Conservation (phyloP, 2,329 filamentous ascomycete genomes). For the Alternaria solani region DNA sequence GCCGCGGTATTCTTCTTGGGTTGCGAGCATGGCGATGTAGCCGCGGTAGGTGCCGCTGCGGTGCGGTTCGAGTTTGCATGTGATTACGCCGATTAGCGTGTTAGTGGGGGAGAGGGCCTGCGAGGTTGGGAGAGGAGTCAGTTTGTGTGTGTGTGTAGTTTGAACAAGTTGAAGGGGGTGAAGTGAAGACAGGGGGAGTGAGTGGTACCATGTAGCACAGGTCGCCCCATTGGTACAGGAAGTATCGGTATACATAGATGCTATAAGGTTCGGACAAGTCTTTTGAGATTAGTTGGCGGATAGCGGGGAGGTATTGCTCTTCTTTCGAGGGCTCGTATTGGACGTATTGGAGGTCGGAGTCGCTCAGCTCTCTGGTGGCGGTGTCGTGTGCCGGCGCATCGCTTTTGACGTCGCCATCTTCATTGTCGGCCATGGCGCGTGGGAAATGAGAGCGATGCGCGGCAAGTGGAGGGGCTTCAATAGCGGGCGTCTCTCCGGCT, state of each 20-base stretch:
- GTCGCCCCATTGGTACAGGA: constrained; percentile 96
- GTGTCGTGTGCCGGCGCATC: background rate
- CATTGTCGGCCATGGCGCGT: constrained; percentile 13
- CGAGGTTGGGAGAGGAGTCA: constrained; percentile 32
- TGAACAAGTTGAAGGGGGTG: background rate
- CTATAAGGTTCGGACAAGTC: constrained; percentile 98
- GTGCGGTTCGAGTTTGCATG: constrained; percentile 94
- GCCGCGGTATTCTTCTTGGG: constrained; percentile 79
- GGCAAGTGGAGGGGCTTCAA: constrained; percentile 7
- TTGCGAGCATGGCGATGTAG: constrained; percentile 99
- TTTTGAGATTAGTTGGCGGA: constrained; percentile 91
- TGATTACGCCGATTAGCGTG: constrained; percentile 85
- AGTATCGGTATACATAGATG: constrained; percentile 99
- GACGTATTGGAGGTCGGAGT: constrained; percentile 61
- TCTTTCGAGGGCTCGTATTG: constrained; percentile 68
- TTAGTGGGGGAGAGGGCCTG: constrained; percentile 48
- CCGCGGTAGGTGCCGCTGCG: constrained; percentile 85
- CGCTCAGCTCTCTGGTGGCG: constrained; percentile 6
- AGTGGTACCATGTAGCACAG: constrained; percentile 86
- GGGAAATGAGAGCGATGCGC: background rate
- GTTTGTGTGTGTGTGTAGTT: constrained; percentile 32
- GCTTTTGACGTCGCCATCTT: background rate
- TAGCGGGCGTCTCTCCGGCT: constrained; percentile 10
- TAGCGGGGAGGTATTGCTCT: constrained; percentile 77
- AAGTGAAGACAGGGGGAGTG: background rate